Conservation (phyloP, 192 early-diverging fungal genomes). For the Funneliformis geosporum region DNA sequence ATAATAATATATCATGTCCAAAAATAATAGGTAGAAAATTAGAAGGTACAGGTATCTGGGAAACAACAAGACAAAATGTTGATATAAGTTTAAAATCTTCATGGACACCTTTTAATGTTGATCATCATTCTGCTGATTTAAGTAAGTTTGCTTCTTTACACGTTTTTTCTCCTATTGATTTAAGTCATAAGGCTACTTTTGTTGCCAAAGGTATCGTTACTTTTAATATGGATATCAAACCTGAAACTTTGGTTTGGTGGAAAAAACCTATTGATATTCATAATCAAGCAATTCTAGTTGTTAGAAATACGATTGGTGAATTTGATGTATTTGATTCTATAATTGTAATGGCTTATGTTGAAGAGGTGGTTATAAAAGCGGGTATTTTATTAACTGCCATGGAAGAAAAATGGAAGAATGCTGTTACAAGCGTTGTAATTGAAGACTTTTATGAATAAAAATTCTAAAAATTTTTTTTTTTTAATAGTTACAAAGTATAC, state of each 20-base stretch:
- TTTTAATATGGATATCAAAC: conserved; percentile 1
- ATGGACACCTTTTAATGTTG: background rate
- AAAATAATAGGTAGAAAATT: conserved; percentile 31
- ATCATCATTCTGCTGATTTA: background rate
- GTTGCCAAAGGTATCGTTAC: conserved; percentile 24
- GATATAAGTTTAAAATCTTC: conserved; percentile 13
- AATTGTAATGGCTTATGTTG: conserved; percentile 19
- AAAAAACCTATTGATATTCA: background rate
- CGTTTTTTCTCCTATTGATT: conserved; percentile 24
- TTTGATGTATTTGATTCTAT: conserved; percentile 23
- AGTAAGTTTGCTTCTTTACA: conserved; percentile 18
- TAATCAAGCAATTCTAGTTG: background rate
- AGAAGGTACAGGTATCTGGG: conserved; percentile 10
- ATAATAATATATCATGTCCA: background rate
- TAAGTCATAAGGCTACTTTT: conserved; percentile 17
- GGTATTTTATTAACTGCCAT: conserved; percentile 31
- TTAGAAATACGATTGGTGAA: conserved; percentile 19
- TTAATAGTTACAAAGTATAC: background rate
- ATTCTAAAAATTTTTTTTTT: background rate
- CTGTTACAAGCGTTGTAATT: conserved; percentile 16
- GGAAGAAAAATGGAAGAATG: conserved; percentile 28
- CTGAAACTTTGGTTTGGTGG: background rate
- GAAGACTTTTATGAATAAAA: conserved; percentile 2
- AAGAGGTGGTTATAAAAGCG: conserved; percentile 17
- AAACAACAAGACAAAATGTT: conserved; percentile 18